Evolutionary conservation across 768 basidiomycete genomes (phyloP), one percentile per base, ranked within the genome.

Genomic region (Jaapia argillacea): DNA sequence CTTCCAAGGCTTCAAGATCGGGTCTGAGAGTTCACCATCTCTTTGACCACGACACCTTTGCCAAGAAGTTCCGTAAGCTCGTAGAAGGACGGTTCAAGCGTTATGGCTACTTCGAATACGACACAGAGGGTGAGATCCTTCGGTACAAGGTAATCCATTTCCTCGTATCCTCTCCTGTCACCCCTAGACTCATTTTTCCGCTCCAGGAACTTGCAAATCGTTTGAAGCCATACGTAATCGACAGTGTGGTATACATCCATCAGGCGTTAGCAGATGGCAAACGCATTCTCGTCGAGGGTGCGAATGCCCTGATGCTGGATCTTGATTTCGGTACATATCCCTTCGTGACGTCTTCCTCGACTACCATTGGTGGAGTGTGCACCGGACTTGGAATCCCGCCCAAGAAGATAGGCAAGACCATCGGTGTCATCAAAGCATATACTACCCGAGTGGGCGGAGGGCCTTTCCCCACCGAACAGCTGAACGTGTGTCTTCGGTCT

Each of bases 391-490:
- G 92, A 41, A 83, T 99, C 40, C 94, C 96, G 2, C 92, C 96
- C 4, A 82, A 82, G 64, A 64, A 75, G 51, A 81, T 99, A 49
- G 87, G 85, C n/a, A 77, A 79, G 39, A 71, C 81, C 21, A 84
- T 93, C 51, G 96, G 96, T 37, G 96, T 99, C 46, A 71, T 97
- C 58, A 99, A 98, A 63, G 96, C 96, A 0, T 99, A 99, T 62
- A 98, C 96, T 14, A 98, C 96, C 1, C 78, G 96, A 22, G 96
- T 99, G 20, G 96, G 96, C n/a, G 89, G 91, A 28, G 96, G 96
- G 0, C 96, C 96, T 3, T 98, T 99, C 74, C 92, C 96, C 5
- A 90, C 88, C 1, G 96, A 99, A 62, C 88, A 91, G 59, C 74
- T 96, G 44, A 85, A 92, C 62, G 85, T 89, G 40, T 45, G 80